A percentile compares a stretch with the other conserved stretches of the same genome.
These are phyloP conservation scores for Kockovaella imperatae DNA, from an alignment of 768 basidiomycete species.

Conservation along the genomic window DNA sequence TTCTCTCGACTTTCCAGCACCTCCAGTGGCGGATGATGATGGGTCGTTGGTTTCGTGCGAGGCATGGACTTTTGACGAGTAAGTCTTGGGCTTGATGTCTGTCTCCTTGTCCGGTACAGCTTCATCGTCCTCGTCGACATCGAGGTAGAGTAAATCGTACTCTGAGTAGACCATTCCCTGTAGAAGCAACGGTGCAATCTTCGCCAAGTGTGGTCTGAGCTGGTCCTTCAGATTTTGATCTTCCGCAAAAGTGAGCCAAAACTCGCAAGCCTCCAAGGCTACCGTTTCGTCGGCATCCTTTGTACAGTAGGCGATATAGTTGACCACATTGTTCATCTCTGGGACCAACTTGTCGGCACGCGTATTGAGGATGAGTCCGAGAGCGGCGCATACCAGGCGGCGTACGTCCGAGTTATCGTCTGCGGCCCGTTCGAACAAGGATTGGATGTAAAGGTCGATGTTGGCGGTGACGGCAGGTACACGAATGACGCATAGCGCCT, in stretches of 20 bases:
- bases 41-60: constrained; percentile 60
- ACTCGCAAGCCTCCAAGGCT: constrained; percentile 96
- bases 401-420: constrained; percentile 92
- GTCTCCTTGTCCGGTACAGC: constrained; percentile 81
- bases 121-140: constrained; percentile 80
- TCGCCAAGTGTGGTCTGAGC: constrained; percentile 76
- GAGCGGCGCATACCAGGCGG: constrained; percentile 88
- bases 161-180: constrained; percentile 97
- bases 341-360: constrained; percentile 95
- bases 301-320: constrained; percentile 97
- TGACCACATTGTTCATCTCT: constrained; percentile 87
- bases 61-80: constrained; percentile 75
- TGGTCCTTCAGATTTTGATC: constrained; percentile 77
- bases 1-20: constrained; percentile 25
- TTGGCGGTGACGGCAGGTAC: constrained; percentile 81
- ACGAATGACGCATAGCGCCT: constrained; percentile 81
- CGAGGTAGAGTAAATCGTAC: constrained; percentile 89
- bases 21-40: constrained; percentile 15
- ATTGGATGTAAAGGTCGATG: constrained; percentile 87
- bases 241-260: constrained; percentile 98
- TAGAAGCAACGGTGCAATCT: constrained; percentile 87
- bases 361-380: constrained; percentile 83
- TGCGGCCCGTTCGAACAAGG: constrained; percentile 87
- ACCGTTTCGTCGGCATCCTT: constrained; percentile 93
- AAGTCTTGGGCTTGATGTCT: constrained; percentile 94